Evolutionary conservation across 805 yeast species (phyloP), one percentile per base, ranked within the genome.

Genomic region (Phaffomyces thermotolerans): DNA sequence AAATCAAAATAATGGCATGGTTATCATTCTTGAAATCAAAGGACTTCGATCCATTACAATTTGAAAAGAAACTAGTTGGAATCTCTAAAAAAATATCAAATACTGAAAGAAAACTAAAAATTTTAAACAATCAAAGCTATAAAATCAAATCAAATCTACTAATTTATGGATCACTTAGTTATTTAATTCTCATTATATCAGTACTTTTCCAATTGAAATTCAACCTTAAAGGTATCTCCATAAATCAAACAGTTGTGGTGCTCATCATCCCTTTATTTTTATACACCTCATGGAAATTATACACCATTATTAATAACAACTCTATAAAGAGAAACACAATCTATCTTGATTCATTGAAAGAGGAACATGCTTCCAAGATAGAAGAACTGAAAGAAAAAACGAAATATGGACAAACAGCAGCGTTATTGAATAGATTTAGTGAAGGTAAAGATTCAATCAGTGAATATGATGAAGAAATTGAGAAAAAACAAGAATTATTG

Each of bases 401-500:
- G 14, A 83, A 85, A 51, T 91, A 78, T 60, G 75, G 83, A 53
- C 72, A 81, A 13, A 85, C 96, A 1, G 80, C 79, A 60, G 79
- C 83, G n/a, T 69, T 90, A 37, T 65, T 90, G 36, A 75, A 73
- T 41, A 71, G 89, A 54, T 89, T 76, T 51, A 65, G 73, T 9
- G 59, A 64, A 33, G 86, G 83, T 14, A 73, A 68, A 39, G 79
- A 75, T 55, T 64, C 68, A 24, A 56, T 67, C 54, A 65, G 25
- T 23, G 25, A 36, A 24, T 20, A 75, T 51, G 74, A 72, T 36
- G 69, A 66, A 33, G 76, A 71, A 50, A 56, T 72, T 33, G 54
- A 55, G 33, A 57, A 52, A 35, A 72, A 72, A 49, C 64, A 69
- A 41, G 56, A 59, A 15, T 62, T 67, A 43, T 44, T 69, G 39